phyloP scores from a whole-genome alignment of 2,329 filamentous ascomycete species.

The Teratosphaeria destructans region DNA sequence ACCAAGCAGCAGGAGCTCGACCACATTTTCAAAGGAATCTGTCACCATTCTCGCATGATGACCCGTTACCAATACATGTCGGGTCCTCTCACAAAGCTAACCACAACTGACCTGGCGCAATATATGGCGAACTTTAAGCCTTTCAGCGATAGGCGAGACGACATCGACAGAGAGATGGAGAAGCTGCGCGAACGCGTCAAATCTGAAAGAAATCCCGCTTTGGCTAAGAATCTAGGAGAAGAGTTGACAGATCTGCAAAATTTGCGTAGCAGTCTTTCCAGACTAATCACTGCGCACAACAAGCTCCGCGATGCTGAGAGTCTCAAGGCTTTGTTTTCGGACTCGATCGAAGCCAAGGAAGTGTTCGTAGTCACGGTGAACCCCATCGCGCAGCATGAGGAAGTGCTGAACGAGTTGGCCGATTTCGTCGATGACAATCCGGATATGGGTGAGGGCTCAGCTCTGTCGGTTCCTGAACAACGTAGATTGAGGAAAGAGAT shows the following conservation, averaged over 20 bases:
- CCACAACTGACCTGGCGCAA: neutral
- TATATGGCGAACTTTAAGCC: conserved; percentile 1
- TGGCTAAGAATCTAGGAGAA: neutral
- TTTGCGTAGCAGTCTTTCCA: neutral
- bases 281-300: neutral
- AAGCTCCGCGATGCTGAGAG: neutral
- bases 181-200: neutral
- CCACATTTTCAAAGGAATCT: neutral
- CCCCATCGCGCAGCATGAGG: neutral
- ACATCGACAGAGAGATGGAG: neutral
- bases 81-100: neutral
- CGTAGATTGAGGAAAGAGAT: neutral
- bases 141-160: neutral
- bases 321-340: conserved; percentile 1
- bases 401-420: neutral
- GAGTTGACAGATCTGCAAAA: neutral
- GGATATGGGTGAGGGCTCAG: neutral
- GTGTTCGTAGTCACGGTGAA: neutral
- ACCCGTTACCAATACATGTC: neutral
- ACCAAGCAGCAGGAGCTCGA: neutral
- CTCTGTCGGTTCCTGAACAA: neutral
- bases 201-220: neutral
- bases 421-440: neutral
- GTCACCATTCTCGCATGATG: neutral
- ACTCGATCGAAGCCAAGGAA: conserved; percentile 1